Percentiles rank a stretch among this genome's conserved stretches.
Evolutionary conservation across 257 asterid species (phyloP).

Genomic region (Solanum etuberosum): DNA sequence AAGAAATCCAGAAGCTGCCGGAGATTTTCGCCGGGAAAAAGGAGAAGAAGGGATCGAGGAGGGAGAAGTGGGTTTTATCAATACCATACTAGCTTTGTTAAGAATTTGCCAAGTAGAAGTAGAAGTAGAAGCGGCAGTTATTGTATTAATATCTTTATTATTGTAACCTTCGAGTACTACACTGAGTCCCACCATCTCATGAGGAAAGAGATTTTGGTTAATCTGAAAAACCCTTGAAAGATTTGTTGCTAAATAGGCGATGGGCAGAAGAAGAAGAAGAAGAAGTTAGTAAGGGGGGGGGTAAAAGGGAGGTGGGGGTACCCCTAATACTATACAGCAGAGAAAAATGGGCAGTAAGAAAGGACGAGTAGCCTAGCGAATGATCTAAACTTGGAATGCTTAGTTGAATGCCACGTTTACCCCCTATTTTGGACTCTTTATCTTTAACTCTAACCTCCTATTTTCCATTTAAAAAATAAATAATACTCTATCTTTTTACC

Average conservation of each 20-base stretch:
- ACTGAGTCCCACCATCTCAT: constrained; percentile 86
- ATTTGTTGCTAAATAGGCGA: not conserved
- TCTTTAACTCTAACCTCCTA: not conserved
- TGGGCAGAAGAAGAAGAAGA: not conserved
- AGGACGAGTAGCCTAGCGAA: constrained; percentile 10
- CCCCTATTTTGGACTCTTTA: constrained; percentile 14
- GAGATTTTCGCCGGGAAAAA: not conserved
- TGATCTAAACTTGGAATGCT: constrained; percentile 30
- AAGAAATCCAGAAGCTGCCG: constrained; percentile 29
- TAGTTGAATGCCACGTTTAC: constrained; percentile 52
- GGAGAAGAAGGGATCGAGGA: constrained; percentile 15
- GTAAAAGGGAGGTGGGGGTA: not conserved
- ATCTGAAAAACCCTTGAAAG: not conserved
- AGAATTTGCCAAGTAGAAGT: constrained; percentile 30
- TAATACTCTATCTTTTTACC: not conserved
- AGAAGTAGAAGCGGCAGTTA: not conserved
- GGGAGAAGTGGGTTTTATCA: constrained; percentile 31
- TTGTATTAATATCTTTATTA: constrained; percentile 9
- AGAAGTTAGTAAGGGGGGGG: not conserved
- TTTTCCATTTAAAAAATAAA: not conserved
- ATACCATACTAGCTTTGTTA: constrained; percentile 54
- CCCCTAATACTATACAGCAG: not conserved
- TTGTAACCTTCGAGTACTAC: constrained; percentile 47
- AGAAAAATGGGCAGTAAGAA: constrained; percentile 11
- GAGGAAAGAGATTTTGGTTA: not conserved